Evolutionary conservation across 2,329 filamentous ascomycete species (phyloP).

Genomic region (Fusarium pseudograminearum): DNA sequence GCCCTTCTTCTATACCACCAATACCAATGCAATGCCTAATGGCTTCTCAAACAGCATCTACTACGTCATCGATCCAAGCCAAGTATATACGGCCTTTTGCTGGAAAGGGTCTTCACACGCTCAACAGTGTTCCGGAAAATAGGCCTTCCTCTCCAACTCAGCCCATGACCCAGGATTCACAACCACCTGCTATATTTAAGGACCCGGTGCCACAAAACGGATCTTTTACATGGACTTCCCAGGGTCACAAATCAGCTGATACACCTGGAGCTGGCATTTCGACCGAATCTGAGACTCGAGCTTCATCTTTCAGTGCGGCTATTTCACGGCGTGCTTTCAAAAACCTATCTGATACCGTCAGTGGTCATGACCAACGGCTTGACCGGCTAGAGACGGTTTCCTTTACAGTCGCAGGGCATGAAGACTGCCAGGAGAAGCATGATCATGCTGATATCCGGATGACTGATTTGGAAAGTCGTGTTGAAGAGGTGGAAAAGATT

Average conservation of each 20-base stretch:
- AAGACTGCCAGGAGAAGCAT: slow-evolving; percentile 76
- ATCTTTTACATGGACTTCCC: slow-evolving; percentile 45
- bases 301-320: slow-evolving; percentile 35
- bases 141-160: slow-evolving; percentile 51
- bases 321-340: slow-evolving; percentile 56
- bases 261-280: slow-evolving; percentile 39
- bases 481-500: slow-evolving; percentile 70
- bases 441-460: slow-evolving; percentile 75
- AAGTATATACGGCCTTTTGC: slow-evolving; percentile 67
- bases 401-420: slow-evolving; percentile 73
- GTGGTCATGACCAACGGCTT: slow-evolving; percentile 72
- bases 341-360: slow-evolving; percentile 64
- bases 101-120: slow-evolving; percentile 67
- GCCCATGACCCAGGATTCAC: slow-evolving; percentile 45
- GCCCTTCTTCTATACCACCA: slow-evolving; percentile 56
- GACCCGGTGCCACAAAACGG: slow-evolving; percentile 36
- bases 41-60: slow-evolving; percentile 65
- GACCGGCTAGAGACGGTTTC: slow-evolving; percentile 77
- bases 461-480: slow-evolving; percentile 74
- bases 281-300: slow-evolving; percentile 49
- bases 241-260: slow-evolving; percentile 34
- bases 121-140: slow-evolving; percentile 54
- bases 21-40: slow-evolving; percentile 64
- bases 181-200: slow-evolving; percentile 22
- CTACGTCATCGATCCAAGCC: slow-evolving; percentile 62